Base-by-base conservation (phyloP, 2,329 filamentous ascomycete genomes). In the Nothophoma quercina region DNA sequence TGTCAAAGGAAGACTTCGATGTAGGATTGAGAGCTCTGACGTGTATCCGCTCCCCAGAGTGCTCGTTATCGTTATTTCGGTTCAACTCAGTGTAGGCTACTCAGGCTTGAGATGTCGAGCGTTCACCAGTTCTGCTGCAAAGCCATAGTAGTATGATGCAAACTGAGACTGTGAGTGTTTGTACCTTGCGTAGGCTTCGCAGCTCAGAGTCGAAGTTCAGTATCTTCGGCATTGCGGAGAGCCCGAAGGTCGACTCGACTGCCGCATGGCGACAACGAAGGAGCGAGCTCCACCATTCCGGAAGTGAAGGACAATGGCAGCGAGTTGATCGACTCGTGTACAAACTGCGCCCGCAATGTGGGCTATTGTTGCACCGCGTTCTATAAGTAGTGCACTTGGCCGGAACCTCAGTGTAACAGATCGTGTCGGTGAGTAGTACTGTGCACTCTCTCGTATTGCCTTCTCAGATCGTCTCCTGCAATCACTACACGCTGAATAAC, bases 191-290 rank as follows among this genome's bases (percentile, higher is more conserved):
- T 13, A 12, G 12, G 10, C 7, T 13, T 19, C 7, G 18, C 39
- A 10, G 39, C 18, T 23, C 23, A 25, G 32, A 25, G 8, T 30
- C 36, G 39, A 19, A 26, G 13, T 21, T n/a, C 40, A 42, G 5
- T 33, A 16, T 30, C 8, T 43, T 43, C 47, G 47, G 47, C 10
- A 23, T 26, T 50, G 47, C 47, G 47, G 47, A 43, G 47, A 50
- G 47, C 28, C 47, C 47, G 47, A 50, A 43, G 15, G n/a, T n/a
- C n/a, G n/a, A 13, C 16, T 49, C 34, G 10, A 25, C 16, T 25
- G 15, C 10, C 26, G 30, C 36, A 36, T 28, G 9, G 30, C 25
- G 13, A 25, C 16, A 22, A 13, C 23, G 10, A 39, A 15, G 4
- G 25, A n/a, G 5, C 21, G 26, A 29, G 7, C 13, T 23, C 10